Evolutionary conservation across 2,329 filamentous ascomycete genomes (phyloP).

Genomic region (Claviceps paspali): DNA sequence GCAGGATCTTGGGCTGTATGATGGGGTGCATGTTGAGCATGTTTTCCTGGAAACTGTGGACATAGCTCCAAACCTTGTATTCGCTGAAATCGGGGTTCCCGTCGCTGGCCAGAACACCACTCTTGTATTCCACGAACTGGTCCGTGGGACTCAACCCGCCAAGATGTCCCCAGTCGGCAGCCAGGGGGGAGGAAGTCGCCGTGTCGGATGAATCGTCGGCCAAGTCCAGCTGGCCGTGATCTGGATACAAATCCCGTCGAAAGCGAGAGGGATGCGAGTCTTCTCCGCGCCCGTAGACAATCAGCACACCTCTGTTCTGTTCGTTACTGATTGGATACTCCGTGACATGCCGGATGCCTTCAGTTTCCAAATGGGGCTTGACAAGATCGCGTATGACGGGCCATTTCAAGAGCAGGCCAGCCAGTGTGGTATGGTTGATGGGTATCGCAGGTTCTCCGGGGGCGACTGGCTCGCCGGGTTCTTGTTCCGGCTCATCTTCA

Average conservation of each 20-base stretch:
- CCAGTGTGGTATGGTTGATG: conserved; percentile 78
- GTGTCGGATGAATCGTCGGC: conserved; percentile 35
- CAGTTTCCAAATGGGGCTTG: conserved; percentile 27
- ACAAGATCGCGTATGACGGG: conserved; percentile 52
- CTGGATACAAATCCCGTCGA: conserved; percentile 22
- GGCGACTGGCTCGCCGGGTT: conserved; percentile 35
- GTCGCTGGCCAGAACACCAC: conserved; percentile 23
- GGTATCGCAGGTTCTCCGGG: conserved; percentile 57
- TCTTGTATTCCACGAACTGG: conserved; percentile 21
- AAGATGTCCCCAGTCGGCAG: conserved; percentile 43
- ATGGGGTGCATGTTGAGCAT: conserved; percentile 53
- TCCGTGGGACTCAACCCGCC: conserved; percentile 33
- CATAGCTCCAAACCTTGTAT: conserved; percentile 34
- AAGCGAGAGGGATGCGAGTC: conserved; percentile 44
- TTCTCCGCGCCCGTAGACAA: conserved; percentile 67
- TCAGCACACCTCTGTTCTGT: conserved; percentile 55
- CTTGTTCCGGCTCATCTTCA: conserved; percentile 35
- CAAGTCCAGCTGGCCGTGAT: conserved; percentile 25
- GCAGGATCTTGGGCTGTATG: conserved; percentile 36
- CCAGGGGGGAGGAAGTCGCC: conserved; percentile 34
- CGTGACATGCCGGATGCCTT: conserved; percentile 40
- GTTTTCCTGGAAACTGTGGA: conserved; percentile 41
- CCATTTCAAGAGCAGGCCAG: conserved; percentile 65
- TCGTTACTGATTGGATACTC: conserved; percentile 68
- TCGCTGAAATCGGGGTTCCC: conserved; percentile 41